Base-by-base conservation (phyloP, 768 basidiomycete genomes). In the Sarcomyxa edulis region DNA sequence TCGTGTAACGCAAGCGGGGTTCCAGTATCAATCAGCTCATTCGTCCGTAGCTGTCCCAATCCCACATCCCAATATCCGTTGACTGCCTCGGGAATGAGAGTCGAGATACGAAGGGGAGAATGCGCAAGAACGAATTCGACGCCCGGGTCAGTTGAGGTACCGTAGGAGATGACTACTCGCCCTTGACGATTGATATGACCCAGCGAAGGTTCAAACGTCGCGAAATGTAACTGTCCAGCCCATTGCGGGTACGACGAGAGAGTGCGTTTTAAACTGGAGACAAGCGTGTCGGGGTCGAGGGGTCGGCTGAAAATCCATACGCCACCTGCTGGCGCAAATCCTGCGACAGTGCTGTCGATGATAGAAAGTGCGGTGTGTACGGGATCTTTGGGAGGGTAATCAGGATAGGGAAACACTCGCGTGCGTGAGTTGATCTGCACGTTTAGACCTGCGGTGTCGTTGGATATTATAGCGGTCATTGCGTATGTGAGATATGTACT, bases 211-310 rank as follows among this genome's bases (percentile, higher is more conserved):
- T 48, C 35, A 37, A 48, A 54, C 7, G 36, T 27, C 3, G 51
- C 43, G 43, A 47, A 53, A 4, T 52, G 54, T 25, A 60, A 42
- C 28, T 61, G 60, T 6, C 60, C 59, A 6, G 51, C 41, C 55
- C 56, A 61, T 20, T 59, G 59, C 11, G 60, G 58, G 39, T 61
- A 61, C 8, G 43, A 44, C 33, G 51, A 44, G n/a, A 61, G 46
- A 7, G 56, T 54, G 1, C n/a, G 19, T 20, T 43, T 46, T 2
- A 61, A 37, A 6, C 44, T 46, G n/a, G 19, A 22, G 8, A 40
- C 35, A 18, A 49, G 46, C 5, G 37, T 18, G 20, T 42, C 26
- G 5, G 42, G 24, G 23, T 38, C 33, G 10, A 46, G 41, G 3
- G 51, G 39, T 14, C 33, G 33, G 16, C 48, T 46, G 42, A 49